These are phyloP conservation scores for Cryptosporidium tyzzeri DNA, from an alignment of 169 alveolate species.

Conservation along the genomic window DNA sequence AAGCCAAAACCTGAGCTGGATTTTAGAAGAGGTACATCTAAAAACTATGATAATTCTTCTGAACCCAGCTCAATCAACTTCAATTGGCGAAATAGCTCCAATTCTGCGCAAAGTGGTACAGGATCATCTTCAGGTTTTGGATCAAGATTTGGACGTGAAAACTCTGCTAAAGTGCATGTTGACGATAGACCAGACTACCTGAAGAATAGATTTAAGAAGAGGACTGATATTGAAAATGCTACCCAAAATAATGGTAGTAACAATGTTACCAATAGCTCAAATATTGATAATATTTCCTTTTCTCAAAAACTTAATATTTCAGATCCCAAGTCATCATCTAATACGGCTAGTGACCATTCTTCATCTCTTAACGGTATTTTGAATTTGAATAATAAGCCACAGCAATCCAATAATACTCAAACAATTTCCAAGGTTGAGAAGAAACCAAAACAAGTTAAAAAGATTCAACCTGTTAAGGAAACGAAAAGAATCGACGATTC, in stretches of 20 bases:
- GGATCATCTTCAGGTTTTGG: constrained; percentile 27
- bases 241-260: background rate
- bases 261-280: background rate
- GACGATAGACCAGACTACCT: constrained; percentile 70
- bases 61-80: constrained; percentile 4
- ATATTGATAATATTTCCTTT: background rate
- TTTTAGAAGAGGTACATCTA: constrained; percentile 42
- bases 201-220: constrained; percentile 57
- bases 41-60: background rate
- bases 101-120: background rate
- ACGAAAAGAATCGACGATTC: constrained; percentile 29
- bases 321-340: background rate
- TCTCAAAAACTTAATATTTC: constrained; percentile 1
- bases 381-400: background rate
- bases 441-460: constrained; percentile 12
- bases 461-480: background rate
- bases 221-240: background rate
- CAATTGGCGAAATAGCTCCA: constrained; percentile 47
- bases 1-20: constrained; percentile 33
- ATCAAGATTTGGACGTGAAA: constrained; percentile 25
- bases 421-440: constrained; percentile 1
- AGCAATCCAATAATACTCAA: constrained; percentile 4
- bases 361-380: constrained; percentile 1
- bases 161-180: constrained; percentile 18
- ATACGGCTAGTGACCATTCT: background rate